Percentiles rank a stretch among this genome's conserved stretches.
phyloP scores from a whole-genome alignment of 192 early-diverging fungal genomes.

The Podila minutissima region DNA sequence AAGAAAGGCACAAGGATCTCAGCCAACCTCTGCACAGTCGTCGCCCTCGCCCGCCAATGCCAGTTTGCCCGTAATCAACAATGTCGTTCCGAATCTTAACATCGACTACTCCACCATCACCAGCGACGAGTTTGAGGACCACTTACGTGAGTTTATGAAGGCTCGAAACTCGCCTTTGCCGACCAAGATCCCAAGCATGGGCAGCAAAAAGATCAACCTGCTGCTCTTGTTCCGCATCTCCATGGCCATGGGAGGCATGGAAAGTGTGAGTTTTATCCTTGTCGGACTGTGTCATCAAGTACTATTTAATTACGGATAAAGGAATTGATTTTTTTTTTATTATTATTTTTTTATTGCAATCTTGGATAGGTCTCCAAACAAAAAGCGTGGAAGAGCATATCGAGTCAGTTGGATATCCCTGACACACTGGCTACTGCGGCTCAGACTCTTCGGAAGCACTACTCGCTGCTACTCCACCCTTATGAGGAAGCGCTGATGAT shows the following conservation, averaged over 20 bases:
- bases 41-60: conserved; percentile 47
- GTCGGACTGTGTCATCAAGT: neutral
- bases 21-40: conserved; percentile 45
- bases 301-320: too few species aligned
- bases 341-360: neutral
- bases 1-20: conserved; percentile 44
- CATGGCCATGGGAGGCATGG: conserved; percentile 51
- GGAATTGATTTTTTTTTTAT: neutral
- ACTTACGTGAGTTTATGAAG: conserved; percentile 45
- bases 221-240: conserved; percentile 41
- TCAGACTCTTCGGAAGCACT: conserved; percentile 48
- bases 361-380: conserved; percentile 42
- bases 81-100: conserved; percentile 39
- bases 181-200: conserved; percentile 50
- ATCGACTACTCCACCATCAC: conserved; percentile 41
- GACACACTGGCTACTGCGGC: conserved; percentile 48
- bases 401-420: conserved; percentile 46
- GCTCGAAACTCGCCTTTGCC: conserved; percentile 34
- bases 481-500: conserved; percentile 39
- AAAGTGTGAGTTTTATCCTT: conserved; percentile 25
- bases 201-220: conserved; percentile 49
- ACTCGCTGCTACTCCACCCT: conserved; percentile 42
- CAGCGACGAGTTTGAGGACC: conserved; percentile 48
- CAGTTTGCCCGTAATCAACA: conserved; percentile 37
- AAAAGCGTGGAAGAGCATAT: conserved; percentile 49